Percentiles rank a stretch among this genome's conserved stretches.
Conservation (phyloP, 768 basidiomycete genomes). For the Tubosaeta brunneosetosa region DNA sequence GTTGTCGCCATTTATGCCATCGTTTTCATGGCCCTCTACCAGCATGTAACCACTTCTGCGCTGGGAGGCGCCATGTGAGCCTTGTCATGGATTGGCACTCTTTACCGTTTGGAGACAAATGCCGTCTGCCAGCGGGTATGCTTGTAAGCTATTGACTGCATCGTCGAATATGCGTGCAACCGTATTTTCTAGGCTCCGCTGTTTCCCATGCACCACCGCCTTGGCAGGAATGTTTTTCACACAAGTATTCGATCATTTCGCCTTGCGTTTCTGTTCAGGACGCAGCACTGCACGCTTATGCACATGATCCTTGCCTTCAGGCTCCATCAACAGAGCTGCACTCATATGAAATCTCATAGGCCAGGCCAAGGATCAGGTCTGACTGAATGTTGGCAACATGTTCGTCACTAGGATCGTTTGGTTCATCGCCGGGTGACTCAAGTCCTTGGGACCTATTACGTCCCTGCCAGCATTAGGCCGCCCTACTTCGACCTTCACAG, state of each 20-base stretch:
- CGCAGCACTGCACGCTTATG: slow-evolving; percentile 13
- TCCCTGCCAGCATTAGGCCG: slow-evolving; percentile 23
- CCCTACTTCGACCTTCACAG: slow-evolving; percentile 19
- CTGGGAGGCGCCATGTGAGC: neutral
- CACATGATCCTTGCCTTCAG: slow-evolving; percentile 25
- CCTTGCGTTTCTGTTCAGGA: slow-evolving; percentile 22
- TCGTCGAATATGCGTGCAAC: neutral
- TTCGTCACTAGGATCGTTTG: slow-evolving; percentile 11
- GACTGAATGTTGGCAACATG: slow-evolving; percentile 24
- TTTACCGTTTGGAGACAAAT: neutral
- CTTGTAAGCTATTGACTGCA: no score
- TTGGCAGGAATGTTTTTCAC: neutral
- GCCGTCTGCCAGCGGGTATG: no score
- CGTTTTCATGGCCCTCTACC: neutral
- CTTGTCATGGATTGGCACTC: neutral
- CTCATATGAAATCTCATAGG: slow-evolving; percentile 30
- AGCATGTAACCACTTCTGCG: neutral
- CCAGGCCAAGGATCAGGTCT: slow-evolving; percentile 33
- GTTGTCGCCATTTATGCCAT: neutral
- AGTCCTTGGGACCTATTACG: slow-evolving; percentile 28
- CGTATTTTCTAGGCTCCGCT: slow-evolving; percentile 13
- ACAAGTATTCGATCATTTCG: neutral
- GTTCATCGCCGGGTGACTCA: slow-evolving; percentile 22
- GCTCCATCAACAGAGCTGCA: slow-evolving; percentile 28
- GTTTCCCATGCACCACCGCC: slow-evolving; percentile 22